phyloP scores from a whole-genome alignment of 176 grass and related monocot genomes.

The Hordeum vulgare region MorexV3_pseudomolecules_assembly NC_058520.1:511080610-511081109 shows the following conservation, averaged over 20 bases:
- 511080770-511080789: neutral
- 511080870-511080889: neutral
- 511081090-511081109: constrained; percentile 69
- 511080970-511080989: constrained; percentile 19
- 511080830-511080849: constrained; percentile 2
- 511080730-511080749: neutral
- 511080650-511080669: neutral
- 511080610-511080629: neutral
- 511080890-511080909: constrained; percentile 11
- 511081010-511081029: constrained; percentile 60
- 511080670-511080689: neutral
- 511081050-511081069: constrained; percentile 50
- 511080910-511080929: constrained; percentile 82
- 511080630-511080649: neutral
- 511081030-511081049: constrained; percentile 96
- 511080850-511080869: neutral
- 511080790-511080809: neutral
- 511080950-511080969: constrained; percentile 23
- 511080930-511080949: constrained; percentile 26
- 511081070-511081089: constrained; percentile 66
- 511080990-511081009: constrained; percentile 27
- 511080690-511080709: neutral
- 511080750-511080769: neutral
- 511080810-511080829: neutral
- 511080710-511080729: neutral